phyloP scores from a whole-genome alignment of 2,329 filamentous ascomycete species.

The Alternaria sp. region DNA sequence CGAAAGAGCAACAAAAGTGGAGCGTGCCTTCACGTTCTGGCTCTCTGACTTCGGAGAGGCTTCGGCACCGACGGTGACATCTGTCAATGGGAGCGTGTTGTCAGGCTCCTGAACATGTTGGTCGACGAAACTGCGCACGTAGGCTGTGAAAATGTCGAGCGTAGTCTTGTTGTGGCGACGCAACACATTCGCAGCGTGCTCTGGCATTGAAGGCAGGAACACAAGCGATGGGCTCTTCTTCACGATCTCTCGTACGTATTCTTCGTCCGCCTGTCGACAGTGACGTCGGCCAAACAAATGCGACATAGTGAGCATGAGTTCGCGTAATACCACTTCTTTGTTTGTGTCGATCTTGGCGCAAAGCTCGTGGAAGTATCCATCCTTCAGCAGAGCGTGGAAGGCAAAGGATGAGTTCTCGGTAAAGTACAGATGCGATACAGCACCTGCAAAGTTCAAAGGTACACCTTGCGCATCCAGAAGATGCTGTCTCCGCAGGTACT shows the following conservation, averaged over 20 bases:
- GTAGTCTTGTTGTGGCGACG: constrained; percentile 69
- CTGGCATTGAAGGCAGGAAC: constrained; percentile 68
- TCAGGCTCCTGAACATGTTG: constrained; percentile 67
- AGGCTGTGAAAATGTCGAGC: constrained; percentile 69
- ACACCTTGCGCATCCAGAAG: constrained; percentile 66
- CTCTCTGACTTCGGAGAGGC: constrained; percentile 20
- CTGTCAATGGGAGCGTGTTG: constrained; percentile 64
- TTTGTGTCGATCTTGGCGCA: constrained; percentile 63
- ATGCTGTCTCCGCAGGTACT: constrained; percentile 74
- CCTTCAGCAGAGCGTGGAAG: constrained; percentile 75
- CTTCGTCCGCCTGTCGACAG: constrained; percentile 54
- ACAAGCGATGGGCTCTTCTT: constrained; percentile 68
- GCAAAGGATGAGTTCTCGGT: constrained; percentile 78
- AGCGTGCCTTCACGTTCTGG: constrained; percentile 60
- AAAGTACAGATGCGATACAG: constrained; percentile 76
- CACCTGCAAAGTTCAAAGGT: constrained; percentile 74
- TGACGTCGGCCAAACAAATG: constrained; percentile 72
- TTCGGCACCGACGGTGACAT: constrained; percentile 52
- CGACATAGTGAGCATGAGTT: constrained; percentile 71
- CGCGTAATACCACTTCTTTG: constrained; percentile 58
- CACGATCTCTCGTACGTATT: constrained; percentile 57
- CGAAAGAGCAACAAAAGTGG: constrained; percentile 74
- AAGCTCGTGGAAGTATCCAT: constrained; percentile 71
- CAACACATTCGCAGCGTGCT: constrained; percentile 62
- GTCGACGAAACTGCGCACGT: constrained; percentile 71